These are phyloP conservation scores for Castanopsis chinensis DNA, from an alignment of 306 rosid species.

Conservation along the genomic window DNA sequence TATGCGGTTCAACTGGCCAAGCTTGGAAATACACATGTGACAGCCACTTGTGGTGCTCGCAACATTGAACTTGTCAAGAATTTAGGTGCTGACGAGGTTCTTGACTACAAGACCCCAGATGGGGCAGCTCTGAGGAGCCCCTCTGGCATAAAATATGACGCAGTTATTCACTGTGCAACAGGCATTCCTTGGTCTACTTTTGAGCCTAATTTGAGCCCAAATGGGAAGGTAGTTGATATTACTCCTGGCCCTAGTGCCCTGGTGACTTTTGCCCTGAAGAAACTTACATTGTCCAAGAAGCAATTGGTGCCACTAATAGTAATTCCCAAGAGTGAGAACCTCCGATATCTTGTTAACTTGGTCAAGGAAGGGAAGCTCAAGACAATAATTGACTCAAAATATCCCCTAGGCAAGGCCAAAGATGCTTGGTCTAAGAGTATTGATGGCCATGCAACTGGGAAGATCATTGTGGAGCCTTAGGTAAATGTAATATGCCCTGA, in stretches of 20 bases:
- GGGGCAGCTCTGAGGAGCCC: conserved; percentile 73
- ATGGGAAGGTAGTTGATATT: conserved; percentile 68
- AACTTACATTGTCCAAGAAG: conserved; percentile 68
- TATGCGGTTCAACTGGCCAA: conserved; percentile 82
- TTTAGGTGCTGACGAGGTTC: conserved; percentile 78
- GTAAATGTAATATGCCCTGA: neutral
- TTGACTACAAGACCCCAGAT: conserved; percentile 72
- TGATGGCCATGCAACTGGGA: conserved; percentile 89
- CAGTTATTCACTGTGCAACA: conserved; percentile 54
- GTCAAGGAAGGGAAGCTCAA: conserved; percentile 71
- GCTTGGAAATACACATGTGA: conserved; percentile 76
- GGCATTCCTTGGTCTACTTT: conserved; percentile 70
- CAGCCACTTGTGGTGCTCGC: conserved; percentile 84
- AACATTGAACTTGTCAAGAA: conserved; percentile 60
- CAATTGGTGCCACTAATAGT: conserved; percentile 52
- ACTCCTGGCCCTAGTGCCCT: conserved; percentile 38
- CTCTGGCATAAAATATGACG: conserved; percentile 65
- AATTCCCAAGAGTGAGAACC: conserved; percentile 42
- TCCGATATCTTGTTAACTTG: conserved; percentile 57
- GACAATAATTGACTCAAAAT: conserved; percentile 62
- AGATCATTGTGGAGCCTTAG: conserved; percentile 63
- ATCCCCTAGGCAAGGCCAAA: conserved; percentile 55
- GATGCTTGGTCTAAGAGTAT: conserved; percentile 72
- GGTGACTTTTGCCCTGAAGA: conserved; percentile 43
- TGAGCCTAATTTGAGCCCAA: conserved; percentile 55